Percentiles rank a stretch among this genome's conserved stretches.
phyloP scores from a whole-genome alignment of 768 basidiomycete genomes.

The Phlebiopsis flavidoalba region DNA sequence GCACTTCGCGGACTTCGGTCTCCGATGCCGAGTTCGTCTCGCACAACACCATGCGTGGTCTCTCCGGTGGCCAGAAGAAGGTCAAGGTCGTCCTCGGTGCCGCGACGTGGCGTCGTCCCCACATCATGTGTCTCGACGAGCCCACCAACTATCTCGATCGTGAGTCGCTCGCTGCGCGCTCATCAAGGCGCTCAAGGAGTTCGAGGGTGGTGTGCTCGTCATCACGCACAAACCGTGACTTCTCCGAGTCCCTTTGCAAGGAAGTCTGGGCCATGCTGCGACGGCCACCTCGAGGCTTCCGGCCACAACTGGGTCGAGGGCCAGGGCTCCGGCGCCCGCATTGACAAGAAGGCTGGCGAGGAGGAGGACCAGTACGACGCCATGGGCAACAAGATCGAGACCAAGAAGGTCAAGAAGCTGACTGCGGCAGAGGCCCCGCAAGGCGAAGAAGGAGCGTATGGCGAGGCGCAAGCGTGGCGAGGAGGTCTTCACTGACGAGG shows the following conservation, averaged over 20 bases:
- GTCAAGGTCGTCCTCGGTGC: conserved; percentile 99
- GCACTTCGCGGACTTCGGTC: conserved; percentile 98
- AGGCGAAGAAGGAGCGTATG: conserved; percentile 96
- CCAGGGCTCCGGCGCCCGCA: conserved; percentile 90
- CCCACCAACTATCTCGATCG: conserved; percentile 99
- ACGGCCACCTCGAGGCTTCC: conserved; percentile 93
- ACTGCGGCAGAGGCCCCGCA: conserved; percentile 79
- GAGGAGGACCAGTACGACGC: conserved; percentile 93
- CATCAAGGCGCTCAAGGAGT: conserved; percentile 95
- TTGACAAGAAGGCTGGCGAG: conserved; percentile 90
- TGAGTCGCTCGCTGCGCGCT: conserved; percentile 96
- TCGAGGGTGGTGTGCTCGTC: conserved; percentile 97
- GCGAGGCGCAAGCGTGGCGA: conserved; percentile 85
- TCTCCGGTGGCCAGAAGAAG: conserved; percentile 96
- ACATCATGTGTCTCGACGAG: conserved; percentile 95
- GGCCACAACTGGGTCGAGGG: conserved; percentile 99
- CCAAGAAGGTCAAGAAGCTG: conserved; percentile 83
- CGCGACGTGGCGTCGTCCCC: conserved; percentile 98
- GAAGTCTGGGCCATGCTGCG: conserved; percentile 99
- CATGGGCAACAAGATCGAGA: conserved; percentile 95
- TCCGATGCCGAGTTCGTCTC: conserved; percentile 98
- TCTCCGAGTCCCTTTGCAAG: conserved; percentile 96
- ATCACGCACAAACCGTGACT: conserved; percentile 99
- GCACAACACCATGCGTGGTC: conserved; percentile 99
- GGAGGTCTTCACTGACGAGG: conserved; percentile 63